Evolutionary conservation across 2,329 filamentous ascomycete genomes (phyloP).

Genomic region (Aspergillus sergii): DNA sequence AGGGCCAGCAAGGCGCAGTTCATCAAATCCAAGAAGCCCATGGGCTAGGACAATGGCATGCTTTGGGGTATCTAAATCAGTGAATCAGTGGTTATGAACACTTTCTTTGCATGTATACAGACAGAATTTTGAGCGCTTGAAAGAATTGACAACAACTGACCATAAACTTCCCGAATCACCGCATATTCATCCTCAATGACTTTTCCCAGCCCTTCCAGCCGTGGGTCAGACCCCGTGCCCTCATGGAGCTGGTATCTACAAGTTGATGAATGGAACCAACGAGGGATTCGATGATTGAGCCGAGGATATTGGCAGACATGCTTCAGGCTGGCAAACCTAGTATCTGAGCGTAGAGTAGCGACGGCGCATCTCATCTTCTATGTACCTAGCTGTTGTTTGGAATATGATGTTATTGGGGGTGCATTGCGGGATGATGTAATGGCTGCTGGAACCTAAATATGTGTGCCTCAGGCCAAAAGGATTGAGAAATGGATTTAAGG

Average conservation of each 20-base stretch:
- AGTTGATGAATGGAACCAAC: slow-evolving; percentile 23
- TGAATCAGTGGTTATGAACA: background rate
- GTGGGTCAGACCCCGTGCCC: slow-evolving; percentile 45
- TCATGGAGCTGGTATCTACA: slow-evolving; percentile 15
- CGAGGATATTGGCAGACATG: background rate
- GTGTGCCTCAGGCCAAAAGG: background rate
- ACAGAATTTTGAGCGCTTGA: background rate
- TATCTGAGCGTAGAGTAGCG: background rate
- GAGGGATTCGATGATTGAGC: background rate
- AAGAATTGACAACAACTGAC: slow-evolving; percentile 34
- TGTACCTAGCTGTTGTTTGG: background rate
- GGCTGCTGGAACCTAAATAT: background rate
- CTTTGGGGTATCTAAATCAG: slow-evolving; percentile 46
- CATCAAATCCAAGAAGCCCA: slow-evolving; percentile 67
- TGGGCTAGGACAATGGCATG: slow-evolving; percentile 65
- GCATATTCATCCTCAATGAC: slow-evolving; percentile 65
- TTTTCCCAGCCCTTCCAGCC: slow-evolving; percentile 54
- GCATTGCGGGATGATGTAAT: slow-evolving; percentile 1
- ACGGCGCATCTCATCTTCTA: background rate
- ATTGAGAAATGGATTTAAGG: background rate
- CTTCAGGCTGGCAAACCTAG: background rate
- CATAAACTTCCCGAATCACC: slow-evolving; percentile 59
- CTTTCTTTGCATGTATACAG: background rate
- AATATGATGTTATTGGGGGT: background rate
- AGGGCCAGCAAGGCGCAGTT: slow-evolving; percentile 57